Conservation (phyloP, 768 basidiomycete genomes). For the Mycena latifolia region DNA sequence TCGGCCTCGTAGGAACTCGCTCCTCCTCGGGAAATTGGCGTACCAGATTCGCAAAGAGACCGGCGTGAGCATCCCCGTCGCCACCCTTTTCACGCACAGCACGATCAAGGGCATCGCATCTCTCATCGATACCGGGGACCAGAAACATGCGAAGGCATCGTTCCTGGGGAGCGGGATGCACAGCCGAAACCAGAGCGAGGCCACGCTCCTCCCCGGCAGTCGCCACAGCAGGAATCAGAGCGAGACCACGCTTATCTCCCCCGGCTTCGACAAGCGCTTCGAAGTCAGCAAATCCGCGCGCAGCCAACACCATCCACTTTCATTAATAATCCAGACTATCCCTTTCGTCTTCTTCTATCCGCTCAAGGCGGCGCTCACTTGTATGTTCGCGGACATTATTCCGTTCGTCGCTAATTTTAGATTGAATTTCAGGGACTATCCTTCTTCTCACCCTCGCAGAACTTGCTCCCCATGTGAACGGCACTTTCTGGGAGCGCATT, state of each 20-base stretch:
- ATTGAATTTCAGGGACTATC: slow-evolving; percentile 40
- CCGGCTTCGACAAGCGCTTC: slow-evolving; percentile 34
- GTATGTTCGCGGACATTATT: slow-evolving; percentile 17
- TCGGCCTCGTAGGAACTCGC: slow-evolving; percentile 45
- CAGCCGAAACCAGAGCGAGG: slow-evolving; percentile 8
- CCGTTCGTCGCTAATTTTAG: background rate
- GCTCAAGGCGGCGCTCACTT: slow-evolving; percentile 56
- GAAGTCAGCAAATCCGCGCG: slow-evolving; percentile 25
- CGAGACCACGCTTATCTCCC: slow-evolving; percentile 2
- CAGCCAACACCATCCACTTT: slow-evolving; percentile 51
- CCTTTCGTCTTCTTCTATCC: slow-evolving; percentile 59
- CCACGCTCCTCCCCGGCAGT: slow-evolving; percentile 22
- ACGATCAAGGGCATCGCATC: slow-evolving; percentile 56
- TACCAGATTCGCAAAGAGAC: slow-evolving; percentile 55
- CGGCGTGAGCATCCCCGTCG: slow-evolving; percentile 50
- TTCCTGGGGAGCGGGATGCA: background rate
- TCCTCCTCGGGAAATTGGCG: slow-evolving; percentile 58
- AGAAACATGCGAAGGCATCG: background rate
- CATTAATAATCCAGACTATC: slow-evolving; percentile 56
- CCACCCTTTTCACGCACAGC: slow-evolving; percentile 56
- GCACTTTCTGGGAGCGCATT: slow-evolving; percentile 51
- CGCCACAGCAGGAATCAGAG: background rate
- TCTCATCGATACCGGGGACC: slow-evolving; percentile 47
- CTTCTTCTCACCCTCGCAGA: slow-evolving; percentile 53
- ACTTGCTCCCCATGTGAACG: slow-evolving; percentile 44